Base-by-base conservation (phyloP, 2,329 filamentous ascomycete genomes). In the Alternaria rosae region DNA sequence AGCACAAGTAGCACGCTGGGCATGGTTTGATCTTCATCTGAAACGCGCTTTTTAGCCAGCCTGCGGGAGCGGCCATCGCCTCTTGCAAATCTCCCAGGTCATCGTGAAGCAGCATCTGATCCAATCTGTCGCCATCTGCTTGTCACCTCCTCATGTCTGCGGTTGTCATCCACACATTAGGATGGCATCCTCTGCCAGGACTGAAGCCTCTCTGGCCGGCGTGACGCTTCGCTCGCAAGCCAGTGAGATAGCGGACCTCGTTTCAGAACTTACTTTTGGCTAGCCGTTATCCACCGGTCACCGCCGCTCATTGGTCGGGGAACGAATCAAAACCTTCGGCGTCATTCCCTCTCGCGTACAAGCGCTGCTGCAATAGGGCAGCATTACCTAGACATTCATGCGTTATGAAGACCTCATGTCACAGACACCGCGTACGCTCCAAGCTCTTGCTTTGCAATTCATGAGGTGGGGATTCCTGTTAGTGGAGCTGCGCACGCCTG, bases 11-110 rank as follows among this genome's bases (percentile, higher is more conserved):
- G 68, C 72, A 68, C 68, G n/a, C 70, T 72, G 70, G 71, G 65
- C 71, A 65, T 66, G 65, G 75, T 79, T 78, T 76, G 75, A 78
- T 78, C 74, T 72, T 59, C 74, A 58, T 66, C 75, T 79, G 76
- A 79, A 79, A 79, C 76, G 57, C 70, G 68, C 64, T 65, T 60
- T 51, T 51, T 53, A 64, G 63, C 60, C 59, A 55, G 57, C 59
- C 57, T 56, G 62, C 68, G 64, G 67, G 65, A 72, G 64, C 61
- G 57, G 32, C 61, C 61, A 67, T 64, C 64, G 58, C 57, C 54
- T 43, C 58, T 61, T 53, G 61, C 63, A 57, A 54, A 65, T 64
- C 54, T 61, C 60, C 57, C 35, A 43, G 15, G 13, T 20, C 25
- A 51, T 48, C 57, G 45, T 58, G 35, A 30, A 45, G 56, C 51